Conservation (phyloP, 495 filamentous ascomycete species). For the Lasiosphaeria hispida region DNA sequence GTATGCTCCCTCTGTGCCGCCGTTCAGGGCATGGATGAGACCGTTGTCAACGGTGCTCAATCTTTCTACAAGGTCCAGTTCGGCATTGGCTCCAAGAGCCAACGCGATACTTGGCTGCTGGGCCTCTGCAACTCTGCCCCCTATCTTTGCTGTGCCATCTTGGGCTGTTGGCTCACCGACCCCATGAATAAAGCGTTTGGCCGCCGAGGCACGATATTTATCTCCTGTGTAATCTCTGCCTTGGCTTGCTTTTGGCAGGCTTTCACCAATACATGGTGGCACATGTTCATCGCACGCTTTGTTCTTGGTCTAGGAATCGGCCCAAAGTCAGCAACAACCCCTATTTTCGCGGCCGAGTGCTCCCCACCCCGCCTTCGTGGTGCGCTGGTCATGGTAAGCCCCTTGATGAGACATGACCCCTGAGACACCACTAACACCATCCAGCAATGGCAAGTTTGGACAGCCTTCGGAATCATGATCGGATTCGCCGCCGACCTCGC, state of each 20-base stretch:
- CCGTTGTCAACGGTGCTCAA: constrained; percentile 76
- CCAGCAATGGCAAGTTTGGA: constrained; percentile 80
- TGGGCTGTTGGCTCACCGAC: constrained; percentile 81
- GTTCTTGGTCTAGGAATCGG: constrained; percentile 75
- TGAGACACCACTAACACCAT: not conserved
- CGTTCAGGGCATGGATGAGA: constrained; percentile 70
- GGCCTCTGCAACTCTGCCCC: constrained; percentile 67
- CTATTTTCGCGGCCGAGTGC: constrained; percentile 73
- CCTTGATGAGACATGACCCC: not conserved
- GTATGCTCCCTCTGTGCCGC: constrained; percentile 48
- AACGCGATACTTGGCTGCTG: constrained; percentile 57
- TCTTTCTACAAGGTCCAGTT: constrained; percentile 65
- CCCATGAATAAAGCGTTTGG: constrained; percentile 78
- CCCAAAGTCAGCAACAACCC: constrained; percentile 76
- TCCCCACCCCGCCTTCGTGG: constrained; percentile 71
- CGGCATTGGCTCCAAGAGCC: constrained; percentile 54
- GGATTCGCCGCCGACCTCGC: constrained; percentile 71
- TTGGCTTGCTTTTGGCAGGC: constrained; percentile 75
- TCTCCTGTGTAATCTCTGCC: constrained; percentile 61
- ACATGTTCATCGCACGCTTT: constrained; percentile 71
- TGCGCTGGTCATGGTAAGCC: constrained; percentile 48
- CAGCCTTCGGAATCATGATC: constrained; percentile 78
- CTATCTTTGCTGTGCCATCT: constrained; percentile 72
- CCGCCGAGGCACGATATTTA: constrained; percentile 79
- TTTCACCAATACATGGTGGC: constrained; percentile 71